Evolutionary conservation across 2,329 filamentous ascomycete genomes (phyloP), one percentile per base, ranked within the genome.

Genomic region (Diaporthe vexans): DNA sequence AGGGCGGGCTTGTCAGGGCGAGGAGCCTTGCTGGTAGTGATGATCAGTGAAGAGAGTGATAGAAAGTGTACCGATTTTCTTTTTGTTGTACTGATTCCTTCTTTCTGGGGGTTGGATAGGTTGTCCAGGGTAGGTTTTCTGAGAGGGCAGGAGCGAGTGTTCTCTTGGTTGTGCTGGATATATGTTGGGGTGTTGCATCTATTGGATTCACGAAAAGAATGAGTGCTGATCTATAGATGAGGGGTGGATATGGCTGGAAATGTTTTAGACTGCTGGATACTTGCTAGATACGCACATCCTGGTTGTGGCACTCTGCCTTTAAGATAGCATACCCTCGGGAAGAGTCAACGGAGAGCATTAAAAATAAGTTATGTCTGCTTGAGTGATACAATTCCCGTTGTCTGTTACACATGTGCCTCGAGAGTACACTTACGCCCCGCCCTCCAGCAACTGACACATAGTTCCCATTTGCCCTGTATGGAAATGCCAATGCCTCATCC

Each of bases 1-100:
- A 82, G 19, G 90, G 90, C 1, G 80, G 81, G 21, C 85, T 91
- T 0, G 82, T 90, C 0, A 85, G 86, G 56, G 74, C 74, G 1
- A 56, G 73, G 40, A 52, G 58, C 43, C 35, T 75, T 61, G n/a
- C 65, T 26, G 67, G 21, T 2, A 52, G 46, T n/a, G 58, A 40
- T 40, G 37, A 11, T 37, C 17, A 24, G 29, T n/a, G n/a, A 24
- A 13, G 4, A 21, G 40, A 2, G 9, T 9, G 24, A 26, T 17
- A n/a, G 1, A 17, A 35, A 24, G 5, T n/a, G 40, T n/a, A 11
- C 21, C 6, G 19, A 58, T 29, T 52, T 26, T 24, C 10, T 33
- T 35, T 21, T 35, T 17, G 9, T 13, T 35, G 51, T 52, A 10
- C 11, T 24, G 3, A 19, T 48, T 48, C 9, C 9, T 35, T 35